Conservation (phyloP, 192 early-diverging fungal genomes). For the Backusella mclennaniae region DNA sequence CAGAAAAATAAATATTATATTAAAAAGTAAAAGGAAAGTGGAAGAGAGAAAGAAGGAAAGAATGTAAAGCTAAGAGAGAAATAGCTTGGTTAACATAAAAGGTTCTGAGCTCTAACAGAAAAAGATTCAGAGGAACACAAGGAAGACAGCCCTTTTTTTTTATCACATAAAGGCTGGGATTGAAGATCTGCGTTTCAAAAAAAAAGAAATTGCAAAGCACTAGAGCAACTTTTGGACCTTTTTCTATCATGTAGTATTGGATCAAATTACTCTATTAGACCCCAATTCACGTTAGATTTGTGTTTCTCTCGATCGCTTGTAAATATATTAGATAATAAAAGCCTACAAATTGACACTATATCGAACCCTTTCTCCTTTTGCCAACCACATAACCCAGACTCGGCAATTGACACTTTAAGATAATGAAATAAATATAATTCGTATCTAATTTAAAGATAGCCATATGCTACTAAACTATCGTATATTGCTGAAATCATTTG, state of each 20-base stretch:
- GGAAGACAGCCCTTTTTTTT: not conserved
- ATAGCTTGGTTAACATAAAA: not conserved
- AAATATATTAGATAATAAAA: not conserved
- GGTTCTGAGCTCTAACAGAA: constrained; percentile 2
- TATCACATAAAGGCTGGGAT: not conserved
- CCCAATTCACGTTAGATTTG: constrained; percentile 11
- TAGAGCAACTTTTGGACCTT: not conserved
- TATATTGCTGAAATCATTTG: not conserved
- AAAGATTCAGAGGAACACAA: not conserved
- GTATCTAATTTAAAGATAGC: constrained; percentile 4
- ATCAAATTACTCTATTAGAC: constrained; percentile 14
- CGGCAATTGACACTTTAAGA: not conserved
- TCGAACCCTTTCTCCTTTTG: not conserved
- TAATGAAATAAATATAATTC: not conserved
- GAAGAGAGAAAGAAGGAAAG: not conserved
- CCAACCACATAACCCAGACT: not conserved
- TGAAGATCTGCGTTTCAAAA: constrained; percentile 4
- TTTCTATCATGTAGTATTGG: constrained; percentile 3
- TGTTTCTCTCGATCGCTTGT: not conserved
- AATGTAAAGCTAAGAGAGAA: not conserved
- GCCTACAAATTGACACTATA: not conserved
- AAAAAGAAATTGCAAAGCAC: not conserved
- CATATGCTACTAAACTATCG: constrained; percentile 3
- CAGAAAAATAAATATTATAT: not conserved
- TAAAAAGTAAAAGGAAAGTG: not conserved